Evolutionary conservation across 768 basidiomycete genomes (phyloP).

Genomic region (Mycena amicta): DNA sequence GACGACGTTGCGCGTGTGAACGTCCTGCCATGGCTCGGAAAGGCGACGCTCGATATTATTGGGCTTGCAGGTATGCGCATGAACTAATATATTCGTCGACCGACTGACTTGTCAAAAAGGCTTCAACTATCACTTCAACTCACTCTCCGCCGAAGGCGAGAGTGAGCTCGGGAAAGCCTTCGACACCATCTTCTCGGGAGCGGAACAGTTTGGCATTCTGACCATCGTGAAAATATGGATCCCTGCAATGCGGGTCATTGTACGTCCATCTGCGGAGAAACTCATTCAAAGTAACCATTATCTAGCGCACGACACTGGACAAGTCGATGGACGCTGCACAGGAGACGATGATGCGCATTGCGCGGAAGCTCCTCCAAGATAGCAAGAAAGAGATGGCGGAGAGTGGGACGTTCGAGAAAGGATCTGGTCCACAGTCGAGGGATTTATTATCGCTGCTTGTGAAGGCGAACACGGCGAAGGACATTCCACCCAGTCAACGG

Average conservation of each 20-base stretch:
- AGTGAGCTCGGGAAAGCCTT: slow-evolving; percentile 50
- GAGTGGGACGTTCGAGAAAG: slow-evolving; percentile 33
- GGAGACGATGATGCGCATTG: slow-evolving; percentile 52
- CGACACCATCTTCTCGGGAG: slow-evolving; percentile 42
- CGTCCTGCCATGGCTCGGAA: slow-evolving; percentile 51
- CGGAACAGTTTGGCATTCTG: slow-evolving; percentile 33
- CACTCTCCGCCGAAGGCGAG: slow-evolving; percentile 25
- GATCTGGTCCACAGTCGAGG: slow-evolving; percentile 36
- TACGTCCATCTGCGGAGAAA: slow-evolving; percentile 16
- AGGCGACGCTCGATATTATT: slow-evolving; percentile 61
- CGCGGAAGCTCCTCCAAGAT: slow-evolving; percentile 46
- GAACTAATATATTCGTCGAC: too few relatives aligned
- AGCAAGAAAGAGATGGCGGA: slow-evolving; percentile 47
- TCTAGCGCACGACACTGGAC: slow-evolving; percentile 36
- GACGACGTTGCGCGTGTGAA: slow-evolving; percentile 37
- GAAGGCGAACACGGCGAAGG: slow-evolving; percentile 64
- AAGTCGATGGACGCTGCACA: slow-evolving; percentile 34
- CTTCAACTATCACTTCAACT: slow-evolving; percentile 24
- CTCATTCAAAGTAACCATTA: background rate
- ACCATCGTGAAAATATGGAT: slow-evolving; percentile 29
- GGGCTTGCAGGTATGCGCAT: slow-evolving; percentile 55
- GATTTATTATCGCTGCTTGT: slow-evolving; percentile 66
- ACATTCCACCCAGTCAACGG: slow-evolving; percentile 54
- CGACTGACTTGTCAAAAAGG: too few relatives aligned
- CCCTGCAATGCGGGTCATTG: slow-evolving; percentile 36